These are phyloP conservation scores for Colletotrichum destructivum DNA, from an alignment of 2,329 filamentous ascomycete genomes.

Conservation along the genomic window DNA sequence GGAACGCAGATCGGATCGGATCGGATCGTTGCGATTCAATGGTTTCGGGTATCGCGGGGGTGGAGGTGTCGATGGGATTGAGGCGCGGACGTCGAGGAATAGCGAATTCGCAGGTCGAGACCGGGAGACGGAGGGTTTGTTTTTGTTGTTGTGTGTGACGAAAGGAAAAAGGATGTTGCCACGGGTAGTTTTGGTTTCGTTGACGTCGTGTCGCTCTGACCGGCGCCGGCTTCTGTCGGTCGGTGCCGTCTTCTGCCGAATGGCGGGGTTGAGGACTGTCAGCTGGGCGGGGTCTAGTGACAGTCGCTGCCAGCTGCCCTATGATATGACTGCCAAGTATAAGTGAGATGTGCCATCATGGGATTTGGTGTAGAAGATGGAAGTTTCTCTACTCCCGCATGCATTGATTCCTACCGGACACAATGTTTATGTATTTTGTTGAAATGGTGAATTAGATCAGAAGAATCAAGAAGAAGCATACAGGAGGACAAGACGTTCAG, in stretches of 20 bases:
- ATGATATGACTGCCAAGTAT: not conserved
- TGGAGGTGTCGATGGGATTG: not conserved
- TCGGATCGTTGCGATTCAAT: not conserved
- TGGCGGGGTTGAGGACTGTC: not conserved
- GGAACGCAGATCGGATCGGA: constrained; percentile 1
- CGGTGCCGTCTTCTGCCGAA: constrained; percentile 25
- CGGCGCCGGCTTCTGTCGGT: constrained; percentile 22
- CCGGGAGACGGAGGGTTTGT: not conserved
- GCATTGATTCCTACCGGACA: too few relatives aligned
- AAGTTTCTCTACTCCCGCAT: too few relatives aligned
- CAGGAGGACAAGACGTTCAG: too few relatives aligned
- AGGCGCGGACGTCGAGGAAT: not conserved
- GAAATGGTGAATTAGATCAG: too few relatives aligned
- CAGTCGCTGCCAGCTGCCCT: not conserved
- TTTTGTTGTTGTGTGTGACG: not conserved
- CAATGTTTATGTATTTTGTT: too few relatives aligned
- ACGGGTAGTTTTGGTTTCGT: constrained; percentile 11
- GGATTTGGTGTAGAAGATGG: too few relatives aligned
- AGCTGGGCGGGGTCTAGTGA: not conserved
- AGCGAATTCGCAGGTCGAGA: not conserved
- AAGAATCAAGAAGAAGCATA: too few relatives aligned
- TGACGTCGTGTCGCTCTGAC: constrained; percentile 4
- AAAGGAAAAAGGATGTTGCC: not conserved
- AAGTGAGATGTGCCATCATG: not conserved
- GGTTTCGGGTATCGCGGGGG: not conserved